Base-by-base conservation (phyloP, 805 yeast species). In the Candida nonsorbophila region DNA sequence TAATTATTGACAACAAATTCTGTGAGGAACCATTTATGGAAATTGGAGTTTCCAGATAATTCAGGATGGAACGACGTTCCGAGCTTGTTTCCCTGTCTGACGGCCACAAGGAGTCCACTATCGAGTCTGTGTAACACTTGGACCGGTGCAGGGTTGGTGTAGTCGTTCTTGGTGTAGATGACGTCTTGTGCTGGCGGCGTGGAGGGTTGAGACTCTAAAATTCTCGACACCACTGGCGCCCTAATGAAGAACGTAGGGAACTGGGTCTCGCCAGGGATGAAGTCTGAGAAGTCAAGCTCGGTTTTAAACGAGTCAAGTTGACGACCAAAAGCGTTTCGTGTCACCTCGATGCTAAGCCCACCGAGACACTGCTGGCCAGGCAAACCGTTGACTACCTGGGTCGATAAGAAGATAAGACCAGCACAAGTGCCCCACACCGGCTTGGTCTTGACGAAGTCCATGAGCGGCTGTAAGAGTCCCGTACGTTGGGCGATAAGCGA, bases 391-490 rank as follows among this genome's bases (percentile, higher is more conserved):
- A 65, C 56, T 20, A 79, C 59, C 26, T 66, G 62, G 32, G 68
- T 61, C 6, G 87, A 69, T 14, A 84, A 58, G 39, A 82, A 66
- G 29, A 84, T 83, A 41, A 84, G 58, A 3, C 94, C 94, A 3
- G 94, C 94, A 53, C 94, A 84, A 1, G 94, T 84, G 0, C 94
- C 94, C 94, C 94, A 84, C 8, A 76, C 69, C 1, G 84, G 77
- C 36, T 69, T 72, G 6, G 67, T 56, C 27, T 67, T 62, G 14
- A 77, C 73, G 49, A 71, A 75, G 8, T 58, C 47, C 22, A 64
- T 53, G 31, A 83, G 55, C 2, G 82, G 80, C 15, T 66, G 63
- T 12, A 78, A 55, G 43, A 83, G 47, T 1, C 73, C 71, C 0
- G 77, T 69, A 31, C 86, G 57, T 47, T 80, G 81, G 1, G 90